Evolutionary conservation across 1,284 basidiomycete genomes (phyloP), one percentile per base, ranked within the genome.

Genomic region (Boletus hoseneyae): DNA sequence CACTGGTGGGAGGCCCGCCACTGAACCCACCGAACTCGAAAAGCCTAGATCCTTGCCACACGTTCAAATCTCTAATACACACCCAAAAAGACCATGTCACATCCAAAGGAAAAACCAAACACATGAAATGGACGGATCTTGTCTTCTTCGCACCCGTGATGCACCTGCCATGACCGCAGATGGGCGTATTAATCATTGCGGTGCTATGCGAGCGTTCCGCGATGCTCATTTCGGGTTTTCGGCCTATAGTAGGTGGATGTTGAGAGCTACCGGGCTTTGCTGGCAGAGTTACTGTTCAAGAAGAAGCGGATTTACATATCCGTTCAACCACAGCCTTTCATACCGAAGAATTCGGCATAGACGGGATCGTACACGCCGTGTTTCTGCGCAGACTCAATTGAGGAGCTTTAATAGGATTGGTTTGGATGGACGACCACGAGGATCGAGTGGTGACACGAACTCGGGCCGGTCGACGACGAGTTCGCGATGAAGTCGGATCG

Each of bases 401-500:
- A 30, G 29, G 15, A 16, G n/a, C n/a, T n/a, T n/a, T n/a, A n/a
- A 29, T 4, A 25, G 42, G 27, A 58, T 52, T 18, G 25, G 52
- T 55, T 41, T 2, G 29, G 29, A 11, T 30, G 11, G 11, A 3
- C 11, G 29, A 30, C 23, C 23, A 25, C 23, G 23, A 25, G 23
- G 23, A 25, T 25, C 6, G 21, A 5, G 2, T 9, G 10, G 27
- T 37, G 41, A 50, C 33, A 42, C 41, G 18, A 42, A 23, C 39
- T 37, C 33, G 38, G 38, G 21, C 38, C 36, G 45, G 42, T 41
- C 42, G 37, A 29, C 9, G 47, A 41, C 29, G 25, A 37, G 50
- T 32, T 41, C 47, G 48, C 63, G 60, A 55, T 49, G 44, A 47
- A 4, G 50, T 56, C 60, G 61, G 63, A 65, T 52, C 46, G 48